Base-by-base conservation (phyloP, 352 stramenopile species). In the Blastocystis sp. region DNA sequence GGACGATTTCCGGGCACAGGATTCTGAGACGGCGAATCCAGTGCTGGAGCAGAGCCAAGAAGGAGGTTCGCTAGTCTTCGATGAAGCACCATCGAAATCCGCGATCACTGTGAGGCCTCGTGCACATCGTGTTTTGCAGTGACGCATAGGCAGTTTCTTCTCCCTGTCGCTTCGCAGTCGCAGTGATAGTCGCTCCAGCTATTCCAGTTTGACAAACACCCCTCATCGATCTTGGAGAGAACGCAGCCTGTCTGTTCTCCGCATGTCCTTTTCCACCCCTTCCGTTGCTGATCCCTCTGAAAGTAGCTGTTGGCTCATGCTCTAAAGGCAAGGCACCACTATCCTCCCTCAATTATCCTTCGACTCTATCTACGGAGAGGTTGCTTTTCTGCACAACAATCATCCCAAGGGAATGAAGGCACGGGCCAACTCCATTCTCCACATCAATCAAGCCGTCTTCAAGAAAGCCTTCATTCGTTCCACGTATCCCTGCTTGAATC, bases 331-430 rank as follows among this genome's bases (percentile, higher is more conserved):
- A 81, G 71, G 2, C 17, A 65, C 53, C 41, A 52, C 40, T 43
- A 34, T 65, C 65, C 10, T 81, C 38, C 71, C 71, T 66, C 11
- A 19, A 23, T 40, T 65, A 7, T 62, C 45, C 38, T 81, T 81
- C 61, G 71, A 81, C 38, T 65, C 71, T 28, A 62, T 45, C 4
- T 81, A 66, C 61, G 71, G 65, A 38, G 45, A 81, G 23, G 71
- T 81, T 43, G 14, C 17, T 38, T n/a, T n/a, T 45, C 40, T 52
- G 3, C 43, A 4, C 28, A 11, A 2, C n/a, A 28, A n/a, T 81
- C 48, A 81, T n/a, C 10, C 5, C 0, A 40, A 81, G 71, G 60
- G 17, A n/a, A 62, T 81, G 41, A 59, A 40, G 28, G 23, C 43
- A 1, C 71, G 71, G 11, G 71, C 52, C 43, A 21, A 52, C 45